Evolutionary conservation across 2,329 filamentous ascomycete genomes (phyloP).

Genomic region (Zymoseptoria passerinii): DNA sequence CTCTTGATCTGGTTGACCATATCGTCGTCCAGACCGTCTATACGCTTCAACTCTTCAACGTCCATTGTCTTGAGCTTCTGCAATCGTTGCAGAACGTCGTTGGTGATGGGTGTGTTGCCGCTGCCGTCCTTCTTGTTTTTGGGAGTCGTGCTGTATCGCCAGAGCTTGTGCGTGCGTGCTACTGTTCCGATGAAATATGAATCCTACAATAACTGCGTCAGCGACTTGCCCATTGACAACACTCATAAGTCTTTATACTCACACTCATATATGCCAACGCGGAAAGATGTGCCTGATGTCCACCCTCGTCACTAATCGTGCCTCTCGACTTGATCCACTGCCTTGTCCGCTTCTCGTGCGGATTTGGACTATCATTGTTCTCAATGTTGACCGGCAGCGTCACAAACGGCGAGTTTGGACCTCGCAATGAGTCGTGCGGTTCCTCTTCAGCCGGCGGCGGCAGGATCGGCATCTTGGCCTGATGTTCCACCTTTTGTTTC

Average conservation of each 20-base stretch:
- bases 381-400: conserved; percentile 49
- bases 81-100: conserved; percentile 32
- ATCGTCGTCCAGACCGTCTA: conserved; percentile 41
- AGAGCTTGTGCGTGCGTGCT: conserved; percentile 68
- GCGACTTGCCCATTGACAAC: neutral
- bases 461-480: conserved; percentile 44
- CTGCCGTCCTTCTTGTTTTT: conserved; percentile 17
- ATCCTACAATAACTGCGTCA: conserved; percentile 42
- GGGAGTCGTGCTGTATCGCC: conserved; percentile 51
- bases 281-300: conserved; percentile 70
- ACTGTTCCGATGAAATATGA: conserved; percentile 90
- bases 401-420: conserved; percentile 47
- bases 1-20: conserved; percentile 45
- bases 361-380: conserved; percentile 45
- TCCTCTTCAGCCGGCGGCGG: conserved; percentile 36
- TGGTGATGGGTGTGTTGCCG: conserved; percentile 23
- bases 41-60: conserved; percentile 34
- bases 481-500: conserved; percentile 55
- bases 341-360: conserved; percentile 57
- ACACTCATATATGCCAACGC: conserved; percentile 82
- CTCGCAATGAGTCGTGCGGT: conserved; percentile 26
- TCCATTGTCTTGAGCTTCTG: conserved; percentile 40
- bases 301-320: conserved; percentile 62
- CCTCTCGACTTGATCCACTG: conserved; percentile 69
- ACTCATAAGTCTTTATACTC: neutral